Evolutionary conservation across 2,329 filamentous ascomycete genomes (phyloP), one percentile per base, ranked within the genome.

Genomic region (Dactylellina drechsleri): DNA sequence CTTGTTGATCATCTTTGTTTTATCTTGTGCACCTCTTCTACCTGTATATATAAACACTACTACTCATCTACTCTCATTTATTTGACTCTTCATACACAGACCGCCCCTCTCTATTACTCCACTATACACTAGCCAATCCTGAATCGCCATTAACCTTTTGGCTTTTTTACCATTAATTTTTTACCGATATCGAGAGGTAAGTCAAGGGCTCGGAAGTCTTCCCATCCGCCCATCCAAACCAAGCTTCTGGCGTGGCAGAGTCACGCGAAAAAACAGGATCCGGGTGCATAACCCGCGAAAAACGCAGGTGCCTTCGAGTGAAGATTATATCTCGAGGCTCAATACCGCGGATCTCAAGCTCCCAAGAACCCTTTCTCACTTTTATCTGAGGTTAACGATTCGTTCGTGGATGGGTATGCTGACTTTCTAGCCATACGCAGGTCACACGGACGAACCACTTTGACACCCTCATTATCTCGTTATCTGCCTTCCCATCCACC

Each of bases 231-330:
- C 60, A 15, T 47, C 15, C 43, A 47, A 52, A 23, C 28, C 18
- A 49, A 28, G 49, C 45, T 57, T 26, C 41, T 59, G 47, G 53
- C 41, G 57, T 58, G 59, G 36, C 31, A 53, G 64, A 75, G 71
- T 75, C 71, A 75, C 71, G 71, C 71, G 71, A 68, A 74, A 36
- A 36, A 52, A 65, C 53, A 75, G 71, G 71, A 75, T 75, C 71
- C 71, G 68, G 64, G 45, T 62, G 64, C 60, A 56, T 47, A 64
- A 74, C 71, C 67, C 36, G 53, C 64, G 62, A 75, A 50, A 75
- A 75, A 64, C 31, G 71, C 71, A 75, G 71, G 64, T 75, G 71
- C 64, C 52, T 23, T 60, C 31, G 31, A 64, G 31, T 26, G 40
- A 66, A 58, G 61, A 43, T 54, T 43, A 57, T 62, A 58, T 58